Evolutionary conservation across 2,329 filamentous ascomycete genomes (phyloP).

Genomic region (Pseudovirgaria hyperparasitica): DNA sequence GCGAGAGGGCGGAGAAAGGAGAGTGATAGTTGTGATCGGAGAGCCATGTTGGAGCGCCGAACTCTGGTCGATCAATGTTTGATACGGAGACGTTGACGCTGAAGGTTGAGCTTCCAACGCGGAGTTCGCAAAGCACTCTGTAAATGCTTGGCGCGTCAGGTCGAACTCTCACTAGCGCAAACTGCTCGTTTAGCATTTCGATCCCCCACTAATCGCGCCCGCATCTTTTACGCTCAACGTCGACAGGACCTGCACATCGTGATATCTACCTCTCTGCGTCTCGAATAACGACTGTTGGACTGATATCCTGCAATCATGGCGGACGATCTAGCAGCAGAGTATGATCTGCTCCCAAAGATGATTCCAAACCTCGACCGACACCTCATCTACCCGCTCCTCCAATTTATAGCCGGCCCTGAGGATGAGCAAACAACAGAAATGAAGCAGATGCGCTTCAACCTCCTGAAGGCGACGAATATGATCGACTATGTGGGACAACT

Average conservation of each 20-base stretch:
- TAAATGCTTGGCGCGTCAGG: constrained; percentile 20
- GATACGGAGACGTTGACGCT: constrained; percentile 2
- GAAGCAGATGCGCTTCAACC: constrained; percentile 77
- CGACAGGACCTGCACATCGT: constrained; percentile 6
- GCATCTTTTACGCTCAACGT: constrained; percentile 9
- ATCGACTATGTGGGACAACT: constrained; percentile 91
- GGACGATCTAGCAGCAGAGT: constrained; percentile 50
- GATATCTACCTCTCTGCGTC: constrained; percentile 6
- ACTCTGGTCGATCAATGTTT: constrained; percentile 1
- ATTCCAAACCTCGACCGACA: constrained; percentile 90
- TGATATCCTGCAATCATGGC: constrained; percentile 22
- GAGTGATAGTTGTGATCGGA: constrained; percentile 19
- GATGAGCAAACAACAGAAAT: constrained; percentile 63
- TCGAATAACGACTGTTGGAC: constrained; percentile 1
- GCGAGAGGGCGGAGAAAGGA: constrained; percentile 28
- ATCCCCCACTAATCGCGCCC: constrained; percentile 1
- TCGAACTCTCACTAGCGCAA: constrained; percentile 7
- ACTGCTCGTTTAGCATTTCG: neutral
- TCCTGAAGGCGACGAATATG: constrained; percentile 98
- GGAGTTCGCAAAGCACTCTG: constrained; percentile 17
- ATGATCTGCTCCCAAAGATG: constrained; percentile 77
- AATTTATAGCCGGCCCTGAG: constrained; percentile 75
- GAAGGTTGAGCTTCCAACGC: constrained; percentile 1
- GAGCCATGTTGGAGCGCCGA: constrained; percentile 17
- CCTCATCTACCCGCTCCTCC: constrained; percentile 89